These are phyloP conservation scores for Populus euphratica DNA, from an alignment of 345 rosid genomes.

Conservation along the genomic window DNA sequence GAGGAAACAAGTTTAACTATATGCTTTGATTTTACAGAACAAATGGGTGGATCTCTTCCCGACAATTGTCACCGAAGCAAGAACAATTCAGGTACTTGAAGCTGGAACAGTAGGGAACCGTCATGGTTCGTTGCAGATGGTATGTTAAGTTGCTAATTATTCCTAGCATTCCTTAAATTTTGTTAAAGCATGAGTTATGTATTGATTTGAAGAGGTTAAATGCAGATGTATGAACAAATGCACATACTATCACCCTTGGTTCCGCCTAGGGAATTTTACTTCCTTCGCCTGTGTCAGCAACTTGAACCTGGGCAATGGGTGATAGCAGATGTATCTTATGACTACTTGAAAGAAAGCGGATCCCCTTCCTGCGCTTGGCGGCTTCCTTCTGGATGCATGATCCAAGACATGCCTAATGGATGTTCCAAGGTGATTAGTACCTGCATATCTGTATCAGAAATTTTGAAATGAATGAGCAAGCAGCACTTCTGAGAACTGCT, in stretches of 20 bases:
- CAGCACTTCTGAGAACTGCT: neutral
- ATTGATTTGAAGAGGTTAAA: neutral
- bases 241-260: slow-evolving; percentile 75
- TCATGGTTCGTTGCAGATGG: slow-evolving; percentile 55
- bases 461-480: neutral
- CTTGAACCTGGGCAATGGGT: slow-evolving; percentile 56
- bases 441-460: neutral
- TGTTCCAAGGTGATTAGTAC: slow-evolving; percentile 40
- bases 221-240: slow-evolving; percentile 55
- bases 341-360: slow-evolving; percentile 15
- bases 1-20: neutral
- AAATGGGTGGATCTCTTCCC: slow-evolving; percentile 64
- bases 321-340: slow-evolving; percentile 55
- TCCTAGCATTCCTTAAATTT: neutral
- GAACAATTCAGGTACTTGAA: slow-evolving; percentile 37
- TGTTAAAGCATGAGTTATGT: neutral
- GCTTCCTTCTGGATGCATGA: slow-evolving; percentile 84
- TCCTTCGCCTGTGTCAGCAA: slow-evolving; percentile 60
- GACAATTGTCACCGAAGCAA: slow-evolving; percentile 56
- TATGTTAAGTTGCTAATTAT: slow-evolving; percentile 13
- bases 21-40: slow-evolving; percentile 32
- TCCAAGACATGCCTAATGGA: slow-evolving; percentile 51
- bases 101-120: slow-evolving; percentile 26
- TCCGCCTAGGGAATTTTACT: slow-evolving; percentile 54
- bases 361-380: slow-evolving; percentile 38